Percentiles rank a stretch among this genome's conserved stretches.
Conservation (phyloP, 2,329 filamentous ascomycete genomes). For the Ilyonectria robusta region DNA sequence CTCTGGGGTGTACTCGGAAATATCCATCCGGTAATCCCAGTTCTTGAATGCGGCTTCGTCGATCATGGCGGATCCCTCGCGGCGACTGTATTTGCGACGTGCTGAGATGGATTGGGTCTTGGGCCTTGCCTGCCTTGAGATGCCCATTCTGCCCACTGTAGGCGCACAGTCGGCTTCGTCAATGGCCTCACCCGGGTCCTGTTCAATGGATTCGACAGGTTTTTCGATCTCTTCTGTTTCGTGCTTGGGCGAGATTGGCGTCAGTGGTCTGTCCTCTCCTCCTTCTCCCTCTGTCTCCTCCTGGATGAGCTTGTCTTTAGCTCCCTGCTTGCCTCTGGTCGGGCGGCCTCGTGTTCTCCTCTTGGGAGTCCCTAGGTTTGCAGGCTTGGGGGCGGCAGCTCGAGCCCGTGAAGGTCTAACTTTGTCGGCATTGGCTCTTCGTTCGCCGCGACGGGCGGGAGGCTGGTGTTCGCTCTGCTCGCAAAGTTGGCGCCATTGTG, state of each 20-base stretch:
- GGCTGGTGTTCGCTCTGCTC: constrained; percentile 97
- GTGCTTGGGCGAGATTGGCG: constrained; percentile 68
- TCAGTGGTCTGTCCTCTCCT: constrained; percentile 69
- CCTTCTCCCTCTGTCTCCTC: constrained; percentile 55
- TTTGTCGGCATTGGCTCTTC: constrained; percentile 74
- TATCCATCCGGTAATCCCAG: constrained; percentile 91
- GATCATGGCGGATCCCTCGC: constrained; percentile 82
- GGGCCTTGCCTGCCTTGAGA: constrained; percentile 65
- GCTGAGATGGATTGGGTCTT: constrained; percentile 85
- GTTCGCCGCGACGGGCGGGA: constrained; percentile 88
- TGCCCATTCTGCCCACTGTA: constrained; percentile 63
- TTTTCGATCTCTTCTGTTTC: constrained; percentile 53
- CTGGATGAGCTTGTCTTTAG: constrained; percentile 56
- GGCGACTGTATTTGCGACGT: constrained; percentile 86
- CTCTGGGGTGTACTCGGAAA: constrained; percentile 90
- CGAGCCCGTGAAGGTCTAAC: constrained; percentile 61
- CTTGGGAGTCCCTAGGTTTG: constrained; percentile 53
- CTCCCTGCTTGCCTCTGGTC: constrained; percentile 50
- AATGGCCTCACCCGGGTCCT: constrained; percentile 61
- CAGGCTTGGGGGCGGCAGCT: constrained; percentile 51
- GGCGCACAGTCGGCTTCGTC: constrained; percentile 60
- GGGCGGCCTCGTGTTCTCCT: constrained; percentile 59
- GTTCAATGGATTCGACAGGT: constrained; percentile 65
- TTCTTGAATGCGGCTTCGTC: constrained; percentile 92
- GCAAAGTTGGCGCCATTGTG: constrained; percentile 94